Evolutionary conservation across 345 rosid genomes (phyloP).

Genomic region (Rhizophora mangle): DNA sequence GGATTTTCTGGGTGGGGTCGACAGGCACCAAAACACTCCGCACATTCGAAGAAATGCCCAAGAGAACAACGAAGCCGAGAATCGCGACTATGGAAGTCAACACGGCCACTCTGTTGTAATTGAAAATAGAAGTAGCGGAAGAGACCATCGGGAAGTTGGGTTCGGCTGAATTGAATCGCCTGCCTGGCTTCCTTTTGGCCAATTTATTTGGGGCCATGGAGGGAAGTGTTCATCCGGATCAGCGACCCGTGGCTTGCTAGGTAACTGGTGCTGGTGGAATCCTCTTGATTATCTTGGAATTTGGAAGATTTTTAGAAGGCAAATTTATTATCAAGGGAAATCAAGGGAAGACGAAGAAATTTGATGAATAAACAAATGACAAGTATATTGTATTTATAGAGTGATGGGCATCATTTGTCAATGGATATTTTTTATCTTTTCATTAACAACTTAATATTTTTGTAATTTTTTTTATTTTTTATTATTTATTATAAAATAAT

Average conservation of each 20-base stretch:
- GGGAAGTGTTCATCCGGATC: constrained; percentile 1
- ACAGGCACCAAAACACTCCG: not conserved
- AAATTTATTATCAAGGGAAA: too few species aligned
- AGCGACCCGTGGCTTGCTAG: not conserved
- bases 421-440: too few species aligned
- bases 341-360: too few species aligned
- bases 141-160: constrained; percentile 25
- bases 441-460: too few species aligned
- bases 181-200: constrained; percentile 32
- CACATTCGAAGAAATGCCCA: constrained; percentile 17
- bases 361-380: too few species aligned
- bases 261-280: not conserved
- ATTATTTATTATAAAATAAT: too few species aligned
- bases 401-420: too few species aligned
- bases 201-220: constrained; percentile 40
- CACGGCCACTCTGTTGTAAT: constrained; percentile 29
- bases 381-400: too few species aligned
- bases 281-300: too few species aligned
- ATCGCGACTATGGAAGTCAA: constrained; percentile 24
- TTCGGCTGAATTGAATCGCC: constrained; percentile 25
- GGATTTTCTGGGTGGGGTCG: constrained; percentile 7
- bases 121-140: constrained; percentile 26
- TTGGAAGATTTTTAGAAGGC: too few species aligned
- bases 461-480: too few species aligned
- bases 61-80: not conserved